Conservation (phyloP, 345 rosid species). For the Pugionium cornutum region DNA sequence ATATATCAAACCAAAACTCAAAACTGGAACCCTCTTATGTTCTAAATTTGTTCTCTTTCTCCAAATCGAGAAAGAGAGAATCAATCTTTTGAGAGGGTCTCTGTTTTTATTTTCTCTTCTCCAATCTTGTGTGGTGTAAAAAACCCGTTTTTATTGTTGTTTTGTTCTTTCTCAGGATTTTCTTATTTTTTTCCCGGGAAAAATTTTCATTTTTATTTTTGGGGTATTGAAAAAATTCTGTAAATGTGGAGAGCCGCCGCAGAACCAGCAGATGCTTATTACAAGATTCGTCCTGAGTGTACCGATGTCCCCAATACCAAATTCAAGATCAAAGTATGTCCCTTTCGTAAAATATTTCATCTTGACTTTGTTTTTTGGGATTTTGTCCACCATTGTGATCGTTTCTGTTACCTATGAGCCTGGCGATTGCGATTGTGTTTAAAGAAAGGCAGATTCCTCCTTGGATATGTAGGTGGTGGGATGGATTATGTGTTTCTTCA, state of each 20-base stretch:
- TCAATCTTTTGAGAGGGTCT: too few species aligned
- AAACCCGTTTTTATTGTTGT: not conserved
- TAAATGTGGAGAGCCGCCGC: slow-evolving; percentile 74
- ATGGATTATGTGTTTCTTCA: too few species aligned
- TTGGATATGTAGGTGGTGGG: too few species aligned
- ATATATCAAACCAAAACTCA: too few species aligned
- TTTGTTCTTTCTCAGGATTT: too few species aligned
- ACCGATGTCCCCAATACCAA: slow-evolving; percentile 83
- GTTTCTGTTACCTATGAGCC: too few species aligned
- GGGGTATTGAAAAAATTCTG: not conserved
- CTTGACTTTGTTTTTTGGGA: not conserved
- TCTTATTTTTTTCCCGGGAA: slow-evolving; percentile 19
- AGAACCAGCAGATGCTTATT: slow-evolving; percentile 84
- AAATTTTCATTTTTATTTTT: slow-evolving; percentile 20
- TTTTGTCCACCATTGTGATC: not conserved
- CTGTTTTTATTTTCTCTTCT: slow-evolving; percentile 4
- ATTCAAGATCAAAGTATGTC: slow-evolving; percentile 88
- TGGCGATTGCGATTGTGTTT: too few species aligned
- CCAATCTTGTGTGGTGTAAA: slow-evolving; percentile 25
- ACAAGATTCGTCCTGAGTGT: slow-evolving; percentile 90
- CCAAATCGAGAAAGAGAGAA: too few species aligned
- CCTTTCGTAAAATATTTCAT: not conserved
- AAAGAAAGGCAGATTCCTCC: too few species aligned
- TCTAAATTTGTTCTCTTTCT: too few species aligned
- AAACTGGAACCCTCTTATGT: too few species aligned